Evolutionary conservation across 1,139 yeast genomes (phyloP), one percentile per base, ranked within the genome.

Genomic region (Yamadazyma atlantica): DNA sequence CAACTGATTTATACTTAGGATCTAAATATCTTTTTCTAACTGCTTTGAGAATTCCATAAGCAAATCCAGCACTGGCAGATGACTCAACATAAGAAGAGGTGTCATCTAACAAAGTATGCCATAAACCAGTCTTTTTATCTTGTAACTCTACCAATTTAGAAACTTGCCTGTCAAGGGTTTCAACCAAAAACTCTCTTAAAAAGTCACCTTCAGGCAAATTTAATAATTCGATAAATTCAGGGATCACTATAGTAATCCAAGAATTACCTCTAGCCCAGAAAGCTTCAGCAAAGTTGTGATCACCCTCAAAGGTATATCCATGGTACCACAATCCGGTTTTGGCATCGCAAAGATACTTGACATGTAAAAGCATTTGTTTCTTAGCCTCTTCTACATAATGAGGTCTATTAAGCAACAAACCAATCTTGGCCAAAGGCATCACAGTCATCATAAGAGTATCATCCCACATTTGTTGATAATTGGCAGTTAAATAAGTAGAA

Each of bases 251-350:
- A n/a, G 67, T 62, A 37, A 62, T 47, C 67, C 67, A 62, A 11
- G 62, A 52, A 42, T 62, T 62, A 11, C 67, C 67, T 35, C 67
- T 46, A n/a, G 66, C 67, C 67, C 67, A 62, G 29, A 56, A 49
- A 2, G 67, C 66, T 18, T 50, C 40, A 27, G 66, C 67, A 43
- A 49, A 62, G 40, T 61, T 55, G 37, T 58, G 62, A 37, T 53
- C 49, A 10, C 63, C 62, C 6, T 59, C 58, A 44, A 62, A 62
- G 7, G 58, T 53, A 48, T 52, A 62, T 11, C 66, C 67, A 37
- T 62, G 67, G 46, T 47, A 62, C 50, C 60, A 62, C 31, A 62
- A 45, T 3, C 67, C 66, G 3, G 66, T 47, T 34, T 47, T 49
- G 26, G 53, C 43, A 38, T 62, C 66, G 24, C 50, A 42, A 29